These are phyloP conservation scores for Pisolithus orientalis DNA, from an alignment of 768 basidiomycete genomes.

Conservation along the genomic window DNA sequence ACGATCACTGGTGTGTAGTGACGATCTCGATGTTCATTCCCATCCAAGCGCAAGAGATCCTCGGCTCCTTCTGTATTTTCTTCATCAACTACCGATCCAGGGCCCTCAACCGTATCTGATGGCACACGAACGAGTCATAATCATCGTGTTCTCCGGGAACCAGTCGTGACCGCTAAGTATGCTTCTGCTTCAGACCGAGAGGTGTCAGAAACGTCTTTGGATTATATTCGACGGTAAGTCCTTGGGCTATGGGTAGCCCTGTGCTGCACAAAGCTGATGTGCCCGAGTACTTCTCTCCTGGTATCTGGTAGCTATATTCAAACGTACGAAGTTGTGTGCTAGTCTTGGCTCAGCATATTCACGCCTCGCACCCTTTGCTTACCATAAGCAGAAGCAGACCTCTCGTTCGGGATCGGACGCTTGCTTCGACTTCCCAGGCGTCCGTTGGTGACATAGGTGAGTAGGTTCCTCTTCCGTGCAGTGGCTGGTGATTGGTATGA, in stretches of 20 bases:
- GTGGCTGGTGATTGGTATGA: constrained; percentile 1
- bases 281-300: background rate
- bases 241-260: background rate
- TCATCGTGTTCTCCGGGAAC: too few relatives aligned
- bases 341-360: constrained; percentile 28
- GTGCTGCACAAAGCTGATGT: constrained; percentile 1
- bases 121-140: too few relatives aligned
- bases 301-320: constrained; percentile 20
- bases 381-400: constrained; percentile 13
- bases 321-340: constrained; percentile 25
- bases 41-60: too few relatives aligned
- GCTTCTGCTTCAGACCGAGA: background rate
- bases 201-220: constrained; percentile 17
- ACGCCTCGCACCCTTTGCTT: constrained; percentile 25
- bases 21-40: too few relatives aligned
- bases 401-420: background rate
- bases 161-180: background rate
- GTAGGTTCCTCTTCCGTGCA: background rate
- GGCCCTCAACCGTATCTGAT: too few relatives aligned
- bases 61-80: too few relatives aligned
- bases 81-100: too few relatives aligned
- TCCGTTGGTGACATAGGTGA: constrained; percentile 12
- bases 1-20: too few relatives aligned
- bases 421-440: background rate
- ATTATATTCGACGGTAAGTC: constrained; percentile 25